These are phyloP conservation scores for Amanita pallidorosea DNA, from an alignment of 768 basidiomycete species.

Conservation along the genomic window DNA sequence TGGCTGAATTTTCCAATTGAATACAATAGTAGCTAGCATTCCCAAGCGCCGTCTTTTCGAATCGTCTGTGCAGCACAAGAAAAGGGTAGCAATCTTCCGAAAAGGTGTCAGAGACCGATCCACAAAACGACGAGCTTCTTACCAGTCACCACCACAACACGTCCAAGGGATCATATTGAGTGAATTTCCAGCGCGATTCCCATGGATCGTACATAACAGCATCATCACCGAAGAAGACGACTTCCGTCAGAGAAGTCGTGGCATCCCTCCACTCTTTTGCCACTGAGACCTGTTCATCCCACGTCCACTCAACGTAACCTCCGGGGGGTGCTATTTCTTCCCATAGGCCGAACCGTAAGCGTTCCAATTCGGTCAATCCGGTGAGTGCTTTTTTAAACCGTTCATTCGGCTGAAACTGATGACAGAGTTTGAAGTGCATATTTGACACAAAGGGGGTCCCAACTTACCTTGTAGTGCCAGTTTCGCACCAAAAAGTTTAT, in stretches of 20 bases:
- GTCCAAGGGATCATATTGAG: background rate
- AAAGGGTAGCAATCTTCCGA: too few relatives aligned
- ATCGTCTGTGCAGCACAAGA: background rate
- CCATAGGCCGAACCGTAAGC: background rate
- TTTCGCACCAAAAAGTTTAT: background rate
- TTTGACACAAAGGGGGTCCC: background rate
- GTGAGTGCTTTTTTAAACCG: background rate
- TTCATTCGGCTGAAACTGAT: background rate
- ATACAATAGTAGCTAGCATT: background rate
- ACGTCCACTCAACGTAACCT: background rate
- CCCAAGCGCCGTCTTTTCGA: background rate
- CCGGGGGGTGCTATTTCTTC: background rate
- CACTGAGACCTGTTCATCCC: background rate
- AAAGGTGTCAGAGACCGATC: too few relatives aligned
- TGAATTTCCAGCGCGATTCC: background rate
- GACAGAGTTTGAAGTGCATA: background rate
- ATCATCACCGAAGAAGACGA: background rate
- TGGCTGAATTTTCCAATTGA: background rate
- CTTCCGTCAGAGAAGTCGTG: background rate
- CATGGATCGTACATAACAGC: background rate
- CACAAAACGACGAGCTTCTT: background rate
- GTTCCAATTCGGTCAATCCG: background rate
- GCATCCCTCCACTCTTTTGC: background rate
- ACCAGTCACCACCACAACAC: background rate
- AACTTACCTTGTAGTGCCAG: background rate